Conservation (phyloP, 2,329 filamentous ascomycete species). For the Tympanopsis confertula region DNA sequence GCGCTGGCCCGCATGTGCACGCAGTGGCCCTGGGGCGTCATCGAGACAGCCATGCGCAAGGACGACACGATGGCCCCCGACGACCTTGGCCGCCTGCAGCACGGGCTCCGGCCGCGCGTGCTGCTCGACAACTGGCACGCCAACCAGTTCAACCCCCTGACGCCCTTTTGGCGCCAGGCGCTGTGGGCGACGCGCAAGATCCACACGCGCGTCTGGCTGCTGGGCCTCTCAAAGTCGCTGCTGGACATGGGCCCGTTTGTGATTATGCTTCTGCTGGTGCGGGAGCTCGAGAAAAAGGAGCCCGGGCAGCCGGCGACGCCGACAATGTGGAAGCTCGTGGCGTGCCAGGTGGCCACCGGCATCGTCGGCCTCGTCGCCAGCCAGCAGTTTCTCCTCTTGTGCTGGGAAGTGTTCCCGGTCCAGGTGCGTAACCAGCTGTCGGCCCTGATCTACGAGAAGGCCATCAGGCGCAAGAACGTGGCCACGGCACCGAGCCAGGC, state of each 20-base stretch:
- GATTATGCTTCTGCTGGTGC: neutral
- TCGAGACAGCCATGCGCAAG: neutral
- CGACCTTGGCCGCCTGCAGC: neutral
- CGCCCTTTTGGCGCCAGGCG: neutral
- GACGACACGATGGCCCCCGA: neutral
- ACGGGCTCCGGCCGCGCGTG: neutral
- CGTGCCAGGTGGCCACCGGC: too few species aligned
- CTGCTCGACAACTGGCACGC: neutral
- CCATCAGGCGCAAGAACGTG: constrained; percentile 56
- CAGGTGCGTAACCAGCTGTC: constrained; percentile 75
- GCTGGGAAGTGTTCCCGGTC: too few species aligned
- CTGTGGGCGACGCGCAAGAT: neutral
- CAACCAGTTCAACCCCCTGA: neutral
- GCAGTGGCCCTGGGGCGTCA: neutral
- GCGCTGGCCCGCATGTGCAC: neutral
- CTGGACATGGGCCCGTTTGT: neutral
- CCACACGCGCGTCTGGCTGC: neutral
- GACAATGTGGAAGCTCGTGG: too few species aligned
- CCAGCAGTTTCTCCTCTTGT: too few species aligned
- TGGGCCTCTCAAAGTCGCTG: neutral
- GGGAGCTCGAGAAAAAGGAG: neutral
- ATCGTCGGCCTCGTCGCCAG: too few species aligned
- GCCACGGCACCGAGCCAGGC: too few species aligned
- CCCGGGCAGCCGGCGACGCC: neutral
- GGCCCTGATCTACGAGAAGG: constrained; percentile 74